These are phyloP conservation scores for Dictyostelium citrinum DNA, from an alignment of 78 protist species.

Conservation along the genomic window DNA sequence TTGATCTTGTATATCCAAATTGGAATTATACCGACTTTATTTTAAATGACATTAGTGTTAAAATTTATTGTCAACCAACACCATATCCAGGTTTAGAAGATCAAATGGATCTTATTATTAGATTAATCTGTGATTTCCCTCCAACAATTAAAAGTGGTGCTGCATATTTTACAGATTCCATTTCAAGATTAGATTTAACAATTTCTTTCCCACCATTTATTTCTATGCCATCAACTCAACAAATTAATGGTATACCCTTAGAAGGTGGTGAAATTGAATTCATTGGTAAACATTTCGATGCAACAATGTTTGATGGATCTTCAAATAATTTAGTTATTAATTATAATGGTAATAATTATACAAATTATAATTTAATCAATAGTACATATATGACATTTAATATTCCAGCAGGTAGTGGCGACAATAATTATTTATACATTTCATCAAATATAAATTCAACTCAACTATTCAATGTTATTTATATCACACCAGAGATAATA, in stretches of 20 bases:
- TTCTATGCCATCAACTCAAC: background rate
- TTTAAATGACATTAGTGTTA: background rate
- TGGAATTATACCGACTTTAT: background rate
- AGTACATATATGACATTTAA: background rate
- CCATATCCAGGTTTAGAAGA: background rate
- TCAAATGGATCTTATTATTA: background rate
- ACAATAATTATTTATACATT: background rate
- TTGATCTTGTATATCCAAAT: background rate
- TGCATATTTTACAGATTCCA: background rate
- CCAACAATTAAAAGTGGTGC: background rate
- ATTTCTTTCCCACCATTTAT: background rate
- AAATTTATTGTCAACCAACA: background rate
- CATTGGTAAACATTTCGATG: background rate
- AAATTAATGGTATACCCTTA: background rate
- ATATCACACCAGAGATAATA: background rate
- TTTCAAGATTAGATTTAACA: background rate
- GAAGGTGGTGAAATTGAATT: background rate
- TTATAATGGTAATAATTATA: background rate
- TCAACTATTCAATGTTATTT: background rate
- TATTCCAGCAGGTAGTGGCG: background rate
- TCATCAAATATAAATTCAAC: background rate
- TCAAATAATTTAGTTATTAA: background rate
- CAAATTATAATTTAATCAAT: background rate
- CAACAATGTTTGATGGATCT: background rate
- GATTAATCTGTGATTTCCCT: background rate